Evolutionary conservation across 345 rosid species (phyloP), one percentile per base, ranked within the genome.

Genomic region (Nasturtium officinale): DNA sequence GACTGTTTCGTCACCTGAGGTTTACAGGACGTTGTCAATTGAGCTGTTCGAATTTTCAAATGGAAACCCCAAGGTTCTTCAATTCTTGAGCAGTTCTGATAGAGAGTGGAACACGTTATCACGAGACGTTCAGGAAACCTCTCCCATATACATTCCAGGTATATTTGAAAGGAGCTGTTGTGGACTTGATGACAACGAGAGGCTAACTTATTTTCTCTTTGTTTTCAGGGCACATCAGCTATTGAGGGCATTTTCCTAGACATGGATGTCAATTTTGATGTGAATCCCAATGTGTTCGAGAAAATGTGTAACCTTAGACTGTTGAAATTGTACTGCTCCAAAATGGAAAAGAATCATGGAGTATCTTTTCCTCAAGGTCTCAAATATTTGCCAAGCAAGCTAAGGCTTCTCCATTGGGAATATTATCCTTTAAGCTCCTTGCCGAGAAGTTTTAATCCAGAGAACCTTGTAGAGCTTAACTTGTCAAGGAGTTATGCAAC

Each of bases 181-280:
- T 73, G 85, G 72, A 46, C 78, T 82, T 15, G 72, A 77, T 42
- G 77, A 55, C 5, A 64, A 78, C 7, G 81, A 73, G 56, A 82
- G 43, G 16, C 18, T 25, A 11, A 63, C 33, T n/a, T 71, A 5
- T 12, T 23, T 61, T 54, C 53, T 62, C 43, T 62, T 71, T 45
- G 16, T 9, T 35, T 38, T 53, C 42, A 82, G 81, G 85, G 74
- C 5, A 77, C 85, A 8, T 59, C 65, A 53, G 70, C 54, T 50
- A 17, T 80, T 18, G 63, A 79, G n/a, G 76, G 83, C 28, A 77
- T 80, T 54, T 50, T 72, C 59, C 6, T 75, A 9, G 68, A 77
- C 43, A 61, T 70, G 0, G 7, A 53, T 6, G 5, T 65, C 1
- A 7, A 7, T 11, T 16, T 40, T 2, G 38, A 65, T 28, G 71